A percentile compares a stretch with the other conserved stretches of the same genome.
Conservation (phyloP, 495 filamentous ascomycete genomes). For the Penicillium bialowiezense region DNA sequence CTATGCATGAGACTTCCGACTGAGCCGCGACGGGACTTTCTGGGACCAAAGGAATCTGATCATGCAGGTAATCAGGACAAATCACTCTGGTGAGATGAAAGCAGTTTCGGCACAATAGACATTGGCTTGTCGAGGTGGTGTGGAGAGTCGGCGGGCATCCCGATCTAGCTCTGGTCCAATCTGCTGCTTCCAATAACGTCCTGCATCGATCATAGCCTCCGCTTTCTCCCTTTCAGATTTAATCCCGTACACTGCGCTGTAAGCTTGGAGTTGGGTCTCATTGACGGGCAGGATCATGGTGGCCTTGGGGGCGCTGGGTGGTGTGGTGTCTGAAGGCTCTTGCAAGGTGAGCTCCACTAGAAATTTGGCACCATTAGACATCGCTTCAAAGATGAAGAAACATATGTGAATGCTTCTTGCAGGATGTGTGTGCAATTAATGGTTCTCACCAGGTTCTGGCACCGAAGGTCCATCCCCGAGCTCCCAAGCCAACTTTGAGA, state of each 20-base stretch:
- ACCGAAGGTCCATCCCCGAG: conserved; percentile 62
- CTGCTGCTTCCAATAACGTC: conserved; percentile 40
- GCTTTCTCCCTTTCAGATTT: conserved; percentile 23
- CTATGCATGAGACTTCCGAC: no score
- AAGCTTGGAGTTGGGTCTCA: conserved; percentile 31
- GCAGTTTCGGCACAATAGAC: conserved; percentile 7
- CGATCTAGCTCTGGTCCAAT: conserved; percentile 49
- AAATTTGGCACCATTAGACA: conserved; percentile 13
- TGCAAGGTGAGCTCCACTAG: conserved; percentile 2
- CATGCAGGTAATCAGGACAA: no score
- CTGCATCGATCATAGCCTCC: conserved; percentile 39
- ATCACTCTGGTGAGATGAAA: not conserved
- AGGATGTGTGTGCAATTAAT: conserved; percentile 14
- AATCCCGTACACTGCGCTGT: conserved; percentile 39
- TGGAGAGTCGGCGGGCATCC: conserved; percentile 20
- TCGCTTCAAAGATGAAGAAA: conserved; percentile 2
- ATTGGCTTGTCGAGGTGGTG: conserved; percentile 29
- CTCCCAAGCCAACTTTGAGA: conserved; percentile 58
- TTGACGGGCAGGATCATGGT: conserved; percentile 37
- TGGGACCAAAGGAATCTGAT: no score
- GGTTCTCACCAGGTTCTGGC: conserved; percentile 45
- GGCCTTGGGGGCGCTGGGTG: conserved; percentile 5
- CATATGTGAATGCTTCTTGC: conserved; percentile 5
- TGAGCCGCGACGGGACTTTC: no score
- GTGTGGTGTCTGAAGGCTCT: not conserved